Evolutionary conservation across 2,329 filamentous ascomycete genomes (phyloP), one percentile per base, ranked within the genome.

Genomic region (Pyrenophora teres): DNA sequence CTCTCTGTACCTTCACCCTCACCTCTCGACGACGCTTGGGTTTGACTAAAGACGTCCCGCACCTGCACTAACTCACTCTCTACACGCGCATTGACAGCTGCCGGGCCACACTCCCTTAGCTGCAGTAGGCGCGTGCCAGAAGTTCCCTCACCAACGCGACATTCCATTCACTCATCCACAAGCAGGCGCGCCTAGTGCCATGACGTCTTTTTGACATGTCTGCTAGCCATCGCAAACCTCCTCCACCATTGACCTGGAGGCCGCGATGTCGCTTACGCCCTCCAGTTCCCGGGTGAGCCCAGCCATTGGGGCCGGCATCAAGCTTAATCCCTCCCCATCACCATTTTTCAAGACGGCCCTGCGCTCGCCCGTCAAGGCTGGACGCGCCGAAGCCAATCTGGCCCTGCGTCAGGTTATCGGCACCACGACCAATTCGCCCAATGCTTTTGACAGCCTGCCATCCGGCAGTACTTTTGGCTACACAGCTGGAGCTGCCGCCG

Each of bases 401-500:
- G 87, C 87, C 33, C 79, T 97, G 56, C 87, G 87, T 72, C 86
- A 90, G 57, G 91, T 97, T 50, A 89, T 97, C 66, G 94, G 94
- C 40, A 96, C 92, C 19, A 97, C 93, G 6, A 93, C 91, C 58
- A 84, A 81, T 61, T 89, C 89, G 4, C 87, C 91, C 35, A 92
- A 89, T 69, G 91, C 90, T 57, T 96, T 99, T 74, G 92, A 95
- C 70, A 87, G 84, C 58, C 85, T 93, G 54, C 80, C 87, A 35
- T 84, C 87, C 10, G 87, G 83, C 46, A 78, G 78, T 50, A 81
- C 81, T 43, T 96, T 97, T 74, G 92, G 92, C 48, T 94, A 96
- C 72, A 92, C 92, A 57, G 93, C 94, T 7, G 94, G 94, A 48
- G 94, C 92, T 8, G 91, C 93, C 37, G 93, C 91, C n/a, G 90